A percentile compares a stretch with the other conserved stretches of the same genome.
These are phyloP conservation scores for Hemileccinum rubropunctum DNA, from an alignment of 768 basidiomycete species.

Conservation along the genomic window DNA sequence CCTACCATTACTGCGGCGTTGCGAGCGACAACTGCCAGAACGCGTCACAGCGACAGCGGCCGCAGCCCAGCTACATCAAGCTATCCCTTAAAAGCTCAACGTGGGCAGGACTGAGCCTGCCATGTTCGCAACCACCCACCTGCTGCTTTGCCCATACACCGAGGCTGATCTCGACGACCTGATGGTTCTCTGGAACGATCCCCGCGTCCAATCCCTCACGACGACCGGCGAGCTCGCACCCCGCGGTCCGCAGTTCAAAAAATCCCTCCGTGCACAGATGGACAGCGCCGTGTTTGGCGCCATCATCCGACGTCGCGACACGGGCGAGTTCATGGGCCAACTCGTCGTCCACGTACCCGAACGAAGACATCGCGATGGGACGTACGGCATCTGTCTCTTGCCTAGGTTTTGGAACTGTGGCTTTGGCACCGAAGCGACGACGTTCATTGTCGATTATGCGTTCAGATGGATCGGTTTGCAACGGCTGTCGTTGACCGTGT, in stretches of 20 bases:
- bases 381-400: conserved; percentile 31
- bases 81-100: not conserved
- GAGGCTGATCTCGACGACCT: conserved; percentile 33
- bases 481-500: conserved; percentile 39
- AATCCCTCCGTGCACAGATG: conserved; percentile 20
- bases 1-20: conserved; percentile 2
- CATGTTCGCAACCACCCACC: conserved; percentile 33
- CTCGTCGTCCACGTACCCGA: conserved; percentile 26
- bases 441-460: conserved; percentile 39
- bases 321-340: conserved; percentile 33
- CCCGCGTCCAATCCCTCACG: conserved; percentile 23
- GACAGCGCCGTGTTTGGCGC: conserved; percentile 26
- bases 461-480: conserved; percentile 41
- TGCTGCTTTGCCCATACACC: conserved; percentile 32
- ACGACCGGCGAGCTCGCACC: conserved; percentile 15
- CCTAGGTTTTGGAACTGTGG: conserved; percentile 38
- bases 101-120: no score
- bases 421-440: conserved; percentile 40
- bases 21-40: not conserved
- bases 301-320: conserved; percentile 29
- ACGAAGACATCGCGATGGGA: conserved; percentile 31
- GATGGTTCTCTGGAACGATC: conserved; percentile 28
- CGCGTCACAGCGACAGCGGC: conserved; percentile 13
- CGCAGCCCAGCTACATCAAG: conserved; percentile 15
- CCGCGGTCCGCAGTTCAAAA: conserved; percentile 15